phyloP scores from a whole-genome alignment of 768 basidiomycete species.

The Agrocybe chaxingu region DNA sequence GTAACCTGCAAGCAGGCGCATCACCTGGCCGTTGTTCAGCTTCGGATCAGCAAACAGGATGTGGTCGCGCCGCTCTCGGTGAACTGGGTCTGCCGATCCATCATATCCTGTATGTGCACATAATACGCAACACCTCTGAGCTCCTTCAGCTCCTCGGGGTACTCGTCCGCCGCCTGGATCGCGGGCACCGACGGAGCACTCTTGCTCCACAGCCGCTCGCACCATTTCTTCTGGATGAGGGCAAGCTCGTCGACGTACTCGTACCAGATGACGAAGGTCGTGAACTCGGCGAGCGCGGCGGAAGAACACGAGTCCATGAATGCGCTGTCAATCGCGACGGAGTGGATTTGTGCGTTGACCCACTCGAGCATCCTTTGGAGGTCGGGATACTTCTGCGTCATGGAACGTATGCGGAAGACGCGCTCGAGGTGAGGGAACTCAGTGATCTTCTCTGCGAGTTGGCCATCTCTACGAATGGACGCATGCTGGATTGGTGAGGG shows the following conservation, averaged over 20 bases:
- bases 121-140: conserved; percentile 39
- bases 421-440: conserved; percentile 37
- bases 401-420: conserved; percentile 41
- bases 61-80: conserved; percentile 26
- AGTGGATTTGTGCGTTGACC: conserved; percentile 35
- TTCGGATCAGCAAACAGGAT: conserved; percentile 32
- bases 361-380: conserved; percentile 44
- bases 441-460: conserved; percentile 39
- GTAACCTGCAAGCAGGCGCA: conserved; percentile 32
- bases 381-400: conserved; percentile 43
- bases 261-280: conserved; percentile 25
- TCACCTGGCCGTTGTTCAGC: conserved; percentile 32
- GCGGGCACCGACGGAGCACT: conserved; percentile 35
- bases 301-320: conserved; percentile 33
- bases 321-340: conserved; percentile 19
- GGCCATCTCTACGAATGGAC: conserved; percentile 33
- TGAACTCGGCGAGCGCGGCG: conserved; percentile 24
- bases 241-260: conserved; percentile 20
- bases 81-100: conserved; percentile 23
- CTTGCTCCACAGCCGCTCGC: conserved; percentile 23
- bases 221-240: conserved; percentile 26
- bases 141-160: conserved; percentile 18
- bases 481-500: not conserved
- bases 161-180: conserved; percentile 31
- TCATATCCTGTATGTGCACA: conserved; percentile 30